phyloP scores from a whole-genome alignment of 2,329 filamentous ascomycete species.

The Penicillium vulpinum region DNA sequence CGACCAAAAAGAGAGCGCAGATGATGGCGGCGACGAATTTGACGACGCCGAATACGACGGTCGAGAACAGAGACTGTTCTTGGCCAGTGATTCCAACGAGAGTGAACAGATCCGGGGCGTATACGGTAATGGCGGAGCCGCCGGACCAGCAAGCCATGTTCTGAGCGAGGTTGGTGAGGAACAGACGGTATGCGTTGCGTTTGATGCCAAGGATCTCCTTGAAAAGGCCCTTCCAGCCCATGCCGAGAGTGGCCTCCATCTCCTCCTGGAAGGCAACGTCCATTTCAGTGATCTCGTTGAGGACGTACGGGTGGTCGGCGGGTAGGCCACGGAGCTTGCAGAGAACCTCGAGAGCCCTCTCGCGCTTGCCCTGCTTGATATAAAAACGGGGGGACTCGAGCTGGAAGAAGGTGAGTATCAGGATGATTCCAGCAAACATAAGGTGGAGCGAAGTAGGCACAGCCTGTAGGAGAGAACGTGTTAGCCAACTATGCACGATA shows the following conservation, averaged over 20 bases:
- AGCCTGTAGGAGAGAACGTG: constrained; percentile 6
- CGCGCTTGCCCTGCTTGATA: constrained; percentile 60
- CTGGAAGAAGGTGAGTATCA: constrained; percentile 64
- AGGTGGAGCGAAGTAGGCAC: constrained; percentile 67
- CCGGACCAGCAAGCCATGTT: constrained; percentile 71
- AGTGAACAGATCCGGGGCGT: constrained; percentile 69
- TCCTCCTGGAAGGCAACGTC: constrained; percentile 65
- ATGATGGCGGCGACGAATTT: constrained; percentile 65
- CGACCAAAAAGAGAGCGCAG: constrained; percentile 73
- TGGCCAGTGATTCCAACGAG: constrained; percentile 67
- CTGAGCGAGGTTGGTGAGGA: constrained; percentile 65
- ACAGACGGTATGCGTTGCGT: constrained; percentile 68
- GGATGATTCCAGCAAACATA: constrained; percentile 69
- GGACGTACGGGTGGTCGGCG: constrained; percentile 47
- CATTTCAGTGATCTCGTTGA: constrained; percentile 62
- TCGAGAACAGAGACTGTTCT: constrained; percentile 67
- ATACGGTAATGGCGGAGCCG: constrained; percentile 69
- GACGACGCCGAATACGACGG: constrained; percentile 70
- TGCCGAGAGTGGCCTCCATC: constrained; percentile 65
- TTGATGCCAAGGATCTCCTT: constrained; percentile 66
- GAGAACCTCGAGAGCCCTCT: constrained; percentile 31
- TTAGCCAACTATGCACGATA: background rate
- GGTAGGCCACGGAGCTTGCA: constrained; percentile 8
- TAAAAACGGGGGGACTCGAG: constrained; percentile 68
- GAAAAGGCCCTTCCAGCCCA: constrained; percentile 61